phyloP scores from a whole-genome alignment of 1,139 yeast genomes.

The Wickerhamomyces sp. region DNA sequence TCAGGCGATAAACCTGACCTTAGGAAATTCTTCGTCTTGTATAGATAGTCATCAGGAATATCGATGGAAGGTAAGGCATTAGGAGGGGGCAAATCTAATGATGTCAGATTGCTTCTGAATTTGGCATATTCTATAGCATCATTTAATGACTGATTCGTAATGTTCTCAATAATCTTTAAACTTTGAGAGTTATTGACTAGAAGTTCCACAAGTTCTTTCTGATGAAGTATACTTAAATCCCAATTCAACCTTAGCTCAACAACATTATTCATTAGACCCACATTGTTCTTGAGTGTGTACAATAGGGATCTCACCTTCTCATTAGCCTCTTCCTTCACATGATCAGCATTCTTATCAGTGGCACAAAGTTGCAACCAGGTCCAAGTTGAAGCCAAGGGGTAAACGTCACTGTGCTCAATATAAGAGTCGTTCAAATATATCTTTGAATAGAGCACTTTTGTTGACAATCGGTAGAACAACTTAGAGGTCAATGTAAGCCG shows the following conservation, averaged over 20 bases:
- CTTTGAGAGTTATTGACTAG: conserved; percentile 27
- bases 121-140: conserved; percentile 28
- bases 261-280: conserved; percentile 23
- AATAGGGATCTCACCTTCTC: conserved; percentile 25
- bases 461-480: conserved; percentile 13
- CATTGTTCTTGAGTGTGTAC: conserved; percentile 23
- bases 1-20: conserved; percentile 19
- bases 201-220: conserved; percentile 25
- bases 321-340: conserved; percentile 10
- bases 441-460: conserved; percentile 15
- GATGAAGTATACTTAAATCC: conserved; percentile 32
- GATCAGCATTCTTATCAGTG: conserved; percentile 1
- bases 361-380: conserved; percentile 16
- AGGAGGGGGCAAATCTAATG: conserved; percentile 40
- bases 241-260: conserved; percentile 37
- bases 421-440: conserved; percentile 24
- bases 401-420: conserved; percentile 14
- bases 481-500: conserved; percentile 10
- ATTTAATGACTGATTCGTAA: conserved; percentile 34
- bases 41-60: conserved; percentile 28
- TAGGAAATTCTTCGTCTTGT: conserved; percentile 24
- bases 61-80: conserved; percentile 29
- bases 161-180: conserved; percentile 32
- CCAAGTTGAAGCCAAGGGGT: conserved; percentile 21
- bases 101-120: conserved; percentile 25